Evolutionary conservation across 257 asterid genomes (phyloP).

Genomic region (Solanum gandarillasii): DNA sequence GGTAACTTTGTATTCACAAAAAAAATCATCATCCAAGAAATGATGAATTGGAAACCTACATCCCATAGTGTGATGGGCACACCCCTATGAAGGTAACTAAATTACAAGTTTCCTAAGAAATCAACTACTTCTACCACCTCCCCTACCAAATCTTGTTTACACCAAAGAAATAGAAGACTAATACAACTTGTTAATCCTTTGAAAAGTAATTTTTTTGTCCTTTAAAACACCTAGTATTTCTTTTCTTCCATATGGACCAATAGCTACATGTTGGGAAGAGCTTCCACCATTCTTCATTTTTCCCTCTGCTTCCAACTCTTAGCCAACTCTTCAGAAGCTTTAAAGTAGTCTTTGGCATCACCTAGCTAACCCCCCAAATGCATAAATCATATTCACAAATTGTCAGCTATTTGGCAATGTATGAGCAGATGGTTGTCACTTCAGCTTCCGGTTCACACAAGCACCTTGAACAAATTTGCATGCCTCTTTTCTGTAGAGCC

Average conservation of each 20-base stretch:
- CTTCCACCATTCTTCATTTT: neutral
- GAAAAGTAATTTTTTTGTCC: neutral
- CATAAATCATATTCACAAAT: neutral
- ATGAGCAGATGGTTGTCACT: neutral
- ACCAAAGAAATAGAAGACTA: neutral
- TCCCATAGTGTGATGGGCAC: neutral
- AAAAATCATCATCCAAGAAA: neutral
- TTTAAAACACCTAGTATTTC: neutral
- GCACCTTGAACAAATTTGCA: neutral
- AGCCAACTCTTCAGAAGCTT: neutral
- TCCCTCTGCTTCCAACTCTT: neutral
- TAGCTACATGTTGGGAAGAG: neutral
- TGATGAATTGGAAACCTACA: neutral
- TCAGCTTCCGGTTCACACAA: neutral
- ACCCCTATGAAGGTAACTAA: neutral
- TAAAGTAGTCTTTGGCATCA: neutral
- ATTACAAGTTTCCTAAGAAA: neutral
- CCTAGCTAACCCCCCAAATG: neutral
- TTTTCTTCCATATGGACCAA: neutral
- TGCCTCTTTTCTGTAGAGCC: neutral
- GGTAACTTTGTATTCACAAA: neutral
- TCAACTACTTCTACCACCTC: neutral
- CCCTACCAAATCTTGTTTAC: neutral
- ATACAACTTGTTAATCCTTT: neutral
- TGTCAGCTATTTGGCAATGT: neutral